These are phyloP conservation scores for Alternaria conjuncta DNA, from an alignment of 2,329 filamentous ascomycete genomes.

Conservation along the genomic window DNA sequence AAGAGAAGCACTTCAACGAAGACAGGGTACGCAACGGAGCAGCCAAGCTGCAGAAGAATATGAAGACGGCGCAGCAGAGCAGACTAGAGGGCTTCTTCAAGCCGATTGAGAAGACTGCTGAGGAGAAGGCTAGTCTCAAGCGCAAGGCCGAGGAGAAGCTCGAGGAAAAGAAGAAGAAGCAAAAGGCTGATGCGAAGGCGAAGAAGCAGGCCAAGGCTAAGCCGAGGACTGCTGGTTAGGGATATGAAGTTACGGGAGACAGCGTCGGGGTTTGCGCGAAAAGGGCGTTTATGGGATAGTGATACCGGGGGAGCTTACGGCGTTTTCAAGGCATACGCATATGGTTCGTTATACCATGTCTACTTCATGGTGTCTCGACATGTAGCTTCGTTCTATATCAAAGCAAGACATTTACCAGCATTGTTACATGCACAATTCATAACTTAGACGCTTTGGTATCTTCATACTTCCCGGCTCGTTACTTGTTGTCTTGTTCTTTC, in stretches of 20 bases:
- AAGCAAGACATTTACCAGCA: background rate
- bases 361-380: background rate
- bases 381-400: background rate
- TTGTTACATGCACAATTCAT: background rate
- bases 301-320: slow-evolving; percentile 4
- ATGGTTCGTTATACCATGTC: background rate
- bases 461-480: too few relatives aligned
- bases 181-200: slow-evolving; percentile 92
- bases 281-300: slow-evolving; percentile 13
- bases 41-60: slow-evolving; percentile 81
- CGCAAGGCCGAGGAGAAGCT: slow-evolving; percentile 92
- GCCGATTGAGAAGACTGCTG: slow-evolving; percentile 83
- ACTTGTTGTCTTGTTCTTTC: too few relatives aligned
- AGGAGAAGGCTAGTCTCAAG: slow-evolving; percentile 84
- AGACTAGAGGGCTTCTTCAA: slow-evolving; percentile 98
- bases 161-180: slow-evolving; percentile 92
- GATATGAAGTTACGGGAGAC: background rate
- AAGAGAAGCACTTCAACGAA: slow-evolving; percentile 96
- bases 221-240: slow-evolving; percentile 56
- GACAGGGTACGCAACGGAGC: slow-evolving; percentile 85
- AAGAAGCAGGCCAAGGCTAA: slow-evolving; percentile 92
- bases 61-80: slow-evolving; percentile 89
- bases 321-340: background rate
- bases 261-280: background rate
- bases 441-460: background rate